phyloP scores from a whole-genome alignment of 1,284 basidiomycete species.

The Leccinum variabile region DNA sequence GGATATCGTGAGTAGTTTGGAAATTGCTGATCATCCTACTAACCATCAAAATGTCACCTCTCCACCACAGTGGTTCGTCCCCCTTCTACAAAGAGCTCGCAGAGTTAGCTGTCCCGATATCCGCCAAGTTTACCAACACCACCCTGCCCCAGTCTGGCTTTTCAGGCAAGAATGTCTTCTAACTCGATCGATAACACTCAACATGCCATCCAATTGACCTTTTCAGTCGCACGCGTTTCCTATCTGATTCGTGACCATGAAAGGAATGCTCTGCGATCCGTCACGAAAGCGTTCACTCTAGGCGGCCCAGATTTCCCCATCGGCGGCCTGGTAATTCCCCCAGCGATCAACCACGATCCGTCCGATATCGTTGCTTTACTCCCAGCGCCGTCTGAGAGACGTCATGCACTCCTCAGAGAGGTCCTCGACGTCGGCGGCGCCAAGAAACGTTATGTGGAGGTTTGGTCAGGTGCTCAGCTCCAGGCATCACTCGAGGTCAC shows the following conservation, averaged over 20 bases:
- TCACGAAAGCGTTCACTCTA: constrained; percentile 44
- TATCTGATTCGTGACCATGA: constrained; percentile 49
- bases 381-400: constrained; percentile 46
- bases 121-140: constrained; percentile 23
- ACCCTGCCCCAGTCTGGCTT: not conserved
- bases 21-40: not conserved
- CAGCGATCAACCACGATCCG: constrained; percentile 39
- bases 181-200: not conserved
- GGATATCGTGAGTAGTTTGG: not conserved
- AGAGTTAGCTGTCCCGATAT: constrained; percentile 40
- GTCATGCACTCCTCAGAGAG: constrained; percentile 51
- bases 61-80: constrained; percentile 24
- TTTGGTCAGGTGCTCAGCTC: constrained; percentile 51
- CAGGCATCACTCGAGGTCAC: constrained; percentile 56
- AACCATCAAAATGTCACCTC: constrained; percentile 19
- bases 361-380: constrained; percentile 44
- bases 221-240: constrained; percentile 43
- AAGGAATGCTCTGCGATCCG: constrained; percentile 46
- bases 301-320: constrained; percentile 1
- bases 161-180: not conserved
- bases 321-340: constrained; percentile 20
- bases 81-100: constrained; percentile 42
- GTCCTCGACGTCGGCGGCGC: constrained; percentile 23
- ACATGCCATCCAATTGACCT: not conserved
- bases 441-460: constrained; percentile 59